These are phyloP conservation scores for Aureococcus anophagefferens DNA, from an alignment of 108 stramenopile genomes.

Conservation along the genomic window DNA sequence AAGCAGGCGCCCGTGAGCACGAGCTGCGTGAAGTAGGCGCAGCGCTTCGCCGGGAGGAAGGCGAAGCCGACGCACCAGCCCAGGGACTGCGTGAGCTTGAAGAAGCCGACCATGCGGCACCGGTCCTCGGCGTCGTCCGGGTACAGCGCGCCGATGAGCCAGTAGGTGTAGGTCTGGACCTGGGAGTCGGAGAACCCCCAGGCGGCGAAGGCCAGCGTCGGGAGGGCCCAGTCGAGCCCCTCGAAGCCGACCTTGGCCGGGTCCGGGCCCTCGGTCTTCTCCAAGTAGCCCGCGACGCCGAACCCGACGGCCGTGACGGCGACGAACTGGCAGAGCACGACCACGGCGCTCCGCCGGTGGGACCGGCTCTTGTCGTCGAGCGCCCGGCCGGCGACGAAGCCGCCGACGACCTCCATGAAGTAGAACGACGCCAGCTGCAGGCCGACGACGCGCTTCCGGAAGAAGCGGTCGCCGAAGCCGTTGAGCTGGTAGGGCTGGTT, in stretches of 20 bases:
- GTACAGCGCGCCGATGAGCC: slow-evolving; percentile 44
- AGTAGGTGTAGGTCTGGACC: slow-evolving; percentile 45
- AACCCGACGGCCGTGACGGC: slow-evolving; percentile 29
- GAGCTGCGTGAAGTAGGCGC: slow-evolving; percentile 27
- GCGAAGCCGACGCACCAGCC: slow-evolving; percentile 30
- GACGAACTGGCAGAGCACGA: slow-evolving; percentile 23
- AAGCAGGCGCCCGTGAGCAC: slow-evolving; percentile 23
- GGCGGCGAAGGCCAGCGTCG: slow-evolving; percentile 41
- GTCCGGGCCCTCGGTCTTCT: not conserved
- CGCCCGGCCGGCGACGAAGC: slow-evolving; percentile 28
- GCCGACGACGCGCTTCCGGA: slow-evolving; percentile 35
- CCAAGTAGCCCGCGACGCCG: slow-evolving; percentile 17
- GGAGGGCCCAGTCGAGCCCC: too few relatives aligned
- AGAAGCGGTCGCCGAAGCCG: slow-evolving; percentile 44
- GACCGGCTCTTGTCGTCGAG: slow-evolving; percentile 18
- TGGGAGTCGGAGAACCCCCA: slow-evolving; percentile 51
- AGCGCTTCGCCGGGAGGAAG: slow-evolving; percentile 26
- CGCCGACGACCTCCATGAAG: slow-evolving; percentile 38
- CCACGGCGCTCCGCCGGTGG: too few relatives aligned
- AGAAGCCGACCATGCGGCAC: slow-evolving; percentile 38
- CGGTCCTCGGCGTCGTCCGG: slow-evolving; percentile 26
- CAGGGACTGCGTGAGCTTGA: slow-evolving; percentile 33
- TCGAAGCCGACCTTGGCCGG: slow-evolving; percentile 10
- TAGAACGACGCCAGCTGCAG: slow-evolving; percentile 44
- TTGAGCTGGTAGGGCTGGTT: slow-evolving; percentile 54